These are phyloP conservation scores for Dillenia turbinata DNA, from an alignment of 164 flowering plant genomes.

Conservation along the genomic window DNA sequence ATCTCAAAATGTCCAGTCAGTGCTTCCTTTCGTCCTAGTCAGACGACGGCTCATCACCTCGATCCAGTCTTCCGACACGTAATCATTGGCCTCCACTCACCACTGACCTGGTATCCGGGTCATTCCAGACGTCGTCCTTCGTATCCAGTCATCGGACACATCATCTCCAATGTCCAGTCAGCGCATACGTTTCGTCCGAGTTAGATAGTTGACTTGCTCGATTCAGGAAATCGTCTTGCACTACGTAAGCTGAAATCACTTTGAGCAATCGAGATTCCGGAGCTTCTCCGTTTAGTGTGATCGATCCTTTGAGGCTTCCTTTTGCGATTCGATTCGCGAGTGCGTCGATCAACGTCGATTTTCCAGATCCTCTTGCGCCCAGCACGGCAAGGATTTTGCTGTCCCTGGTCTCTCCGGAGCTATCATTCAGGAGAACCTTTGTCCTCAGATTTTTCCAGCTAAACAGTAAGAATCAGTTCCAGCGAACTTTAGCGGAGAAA, in stretches of 20 bases:
- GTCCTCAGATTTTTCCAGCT: slow-evolving; percentile 14
- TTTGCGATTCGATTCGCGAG: slow-evolving; percentile 38
- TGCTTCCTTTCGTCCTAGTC: too few relatives aligned
- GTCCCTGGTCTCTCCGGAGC: slow-evolving; percentile 44
- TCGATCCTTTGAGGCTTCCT: slow-evolving; percentile 31
- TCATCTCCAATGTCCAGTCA: too few relatives aligned
- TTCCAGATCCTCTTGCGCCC: slow-evolving; percentile 17
- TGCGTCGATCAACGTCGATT: slow-evolving; percentile 42
- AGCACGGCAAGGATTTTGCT: slow-evolving; percentile 39
- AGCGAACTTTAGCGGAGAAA: slow-evolving; percentile 47
- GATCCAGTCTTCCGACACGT: too few relatives aligned
- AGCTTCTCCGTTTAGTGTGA: slow-evolving; percentile 38
- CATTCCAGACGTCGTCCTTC: too few relatives aligned
- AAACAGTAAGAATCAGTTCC: slow-evolving; percentile 16
- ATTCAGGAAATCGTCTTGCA: slow-evolving; percentile 68
- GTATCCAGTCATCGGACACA: too few relatives aligned
- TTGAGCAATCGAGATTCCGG: slow-evolving; percentile 34
- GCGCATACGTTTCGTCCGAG: too few relatives aligned
- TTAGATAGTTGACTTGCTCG: too few relatives aligned
- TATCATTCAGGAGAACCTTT: slow-evolving; percentile 32
- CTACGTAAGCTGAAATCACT: slow-evolving; percentile 56
- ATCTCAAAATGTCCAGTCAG: too few relatives aligned
- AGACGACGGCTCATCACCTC: too few relatives aligned
- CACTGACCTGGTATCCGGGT: too few relatives aligned
- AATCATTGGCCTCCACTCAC: too few relatives aligned